Conservation (phyloP, 2,329 filamentous ascomycete genomes). For the Davidsoniella neocaledoniae region DNA sequence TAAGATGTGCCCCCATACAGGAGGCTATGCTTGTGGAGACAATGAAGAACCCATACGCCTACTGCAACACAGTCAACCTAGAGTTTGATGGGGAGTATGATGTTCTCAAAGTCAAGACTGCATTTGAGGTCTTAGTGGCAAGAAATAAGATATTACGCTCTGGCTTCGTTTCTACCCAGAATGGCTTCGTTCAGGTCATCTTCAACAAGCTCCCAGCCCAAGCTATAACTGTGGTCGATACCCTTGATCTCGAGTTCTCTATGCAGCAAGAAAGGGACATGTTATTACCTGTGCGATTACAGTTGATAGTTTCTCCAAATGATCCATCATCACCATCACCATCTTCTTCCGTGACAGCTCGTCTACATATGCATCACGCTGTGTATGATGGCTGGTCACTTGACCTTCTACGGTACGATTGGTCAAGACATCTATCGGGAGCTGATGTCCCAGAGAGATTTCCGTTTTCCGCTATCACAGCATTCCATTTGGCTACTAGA, state of each 20-base stretch:
- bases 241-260: background rate
- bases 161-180: slow-evolving; percentile 46
- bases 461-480: slow-evolving; percentile 43
- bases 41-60: slow-evolving; percentile 36
- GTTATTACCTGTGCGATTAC: background rate
- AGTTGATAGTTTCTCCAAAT: background rate
- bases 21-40: slow-evolving; percentile 69
- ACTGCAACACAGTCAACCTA: slow-evolving; percentile 65
- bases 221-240: background rate
- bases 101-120: slow-evolving; percentile 16
- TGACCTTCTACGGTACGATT: slow-evolving; percentile 54
- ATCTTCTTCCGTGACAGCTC: slow-evolving; percentile 15
- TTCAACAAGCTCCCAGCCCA: slow-evolving; percentile 25
- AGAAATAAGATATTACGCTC: slow-evolving; percentile 54
- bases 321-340: background rate
- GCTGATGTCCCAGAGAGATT: slow-evolving; percentile 25
- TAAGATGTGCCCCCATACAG: slow-evolving; percentile 57
- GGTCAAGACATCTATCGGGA: slow-evolving; percentile 32
- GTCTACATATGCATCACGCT: slow-evolving; percentile 59
- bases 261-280: background rate
- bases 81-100: slow-evolving; percentile 24
- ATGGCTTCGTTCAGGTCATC: slow-evolving; percentile 43
- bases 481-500: slow-evolving; percentile 22
- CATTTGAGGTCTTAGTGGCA: slow-evolving; percentile 32
- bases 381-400: slow-evolving; percentile 91